Base-by-base conservation (phyloP, 2,329 filamentous ascomycete species). In the Neoascochyta sp. region DNA sequence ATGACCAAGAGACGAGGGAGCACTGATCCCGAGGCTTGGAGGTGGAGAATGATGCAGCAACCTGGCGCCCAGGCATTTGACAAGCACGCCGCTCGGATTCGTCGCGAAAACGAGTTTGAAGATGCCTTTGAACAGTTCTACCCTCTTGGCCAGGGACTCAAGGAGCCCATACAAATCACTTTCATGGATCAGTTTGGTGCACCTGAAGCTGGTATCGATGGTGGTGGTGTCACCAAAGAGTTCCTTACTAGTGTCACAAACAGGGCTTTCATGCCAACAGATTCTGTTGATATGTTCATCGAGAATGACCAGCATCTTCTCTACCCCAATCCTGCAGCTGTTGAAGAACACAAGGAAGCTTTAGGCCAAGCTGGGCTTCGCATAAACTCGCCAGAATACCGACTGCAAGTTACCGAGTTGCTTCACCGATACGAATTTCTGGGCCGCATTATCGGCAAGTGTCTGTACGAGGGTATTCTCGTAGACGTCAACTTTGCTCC, bases 161-260 rank as follows among this genome's bases (percentile, higher is more conserved):
- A 96, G 57, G 90, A 96, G 54, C 87, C 88, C 0, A 95, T 98
- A 19, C 87, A 94, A 54, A 96, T 98, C 52, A 92, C 86, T 0
- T 98, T 98, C 59, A 81, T 95, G 23, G 92, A 98, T 57, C 77
- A 88, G 37, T 98, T 94, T 47, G 85, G 84, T 39, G 78, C 82
- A 1, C 73, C 78, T 6, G 92, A 98, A 64, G 90, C 90, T 9
- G 92, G 92, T 7, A 96, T 98, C 32, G 92, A 98, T 55, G 92
- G 92, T 0, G 92, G 92, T 7, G 92, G 92, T 41, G 92, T 98
- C 7, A 95, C 90, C 2, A 98, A 98, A 50, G 92, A 98, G 53
- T 98, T 98, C 41, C 71, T 98, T 9, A 95, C 82, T 1, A 92
- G 85, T 40, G 78, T 95, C 27, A 94, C 87, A 1, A 81, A 75